phyloP scores from a whole-genome alignment of 768 basidiomycete species.

The Postia placenta region DNA sequence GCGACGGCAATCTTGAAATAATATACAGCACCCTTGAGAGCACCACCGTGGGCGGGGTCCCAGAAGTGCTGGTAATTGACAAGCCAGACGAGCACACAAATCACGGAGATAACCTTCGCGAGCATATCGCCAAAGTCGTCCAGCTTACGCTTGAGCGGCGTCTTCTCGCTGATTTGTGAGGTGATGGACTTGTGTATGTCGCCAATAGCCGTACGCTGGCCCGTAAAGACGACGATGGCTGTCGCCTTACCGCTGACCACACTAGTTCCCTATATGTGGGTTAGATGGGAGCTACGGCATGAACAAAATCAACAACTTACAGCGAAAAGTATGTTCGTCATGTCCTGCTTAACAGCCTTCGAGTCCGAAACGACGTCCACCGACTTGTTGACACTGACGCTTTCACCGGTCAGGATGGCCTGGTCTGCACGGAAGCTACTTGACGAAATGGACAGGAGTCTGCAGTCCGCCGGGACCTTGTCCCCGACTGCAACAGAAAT shows the following conservation, averaged over 20 bases:
- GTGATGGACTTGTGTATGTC: slow-evolving; percentile 97
- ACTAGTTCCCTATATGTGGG: slow-evolving; percentile 69
- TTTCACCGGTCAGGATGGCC: slow-evolving; percentile 95
- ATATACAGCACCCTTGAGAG: slow-evolving; percentile 90
- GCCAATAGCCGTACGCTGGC: slow-evolving; percentile 85
- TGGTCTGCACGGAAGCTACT: slow-evolving; percentile 95
- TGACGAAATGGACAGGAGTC: slow-evolving; percentile 83
- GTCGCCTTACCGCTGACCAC: slow-evolving; percentile 89
- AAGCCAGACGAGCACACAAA: slow-evolving; percentile 96
- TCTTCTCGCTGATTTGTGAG: slow-evolving; percentile 91
- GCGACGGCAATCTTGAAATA: slow-evolving; percentile 99
- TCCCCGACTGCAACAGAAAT: slow-evolving; percentile 89
- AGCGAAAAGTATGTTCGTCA: slow-evolving; percentile 94
- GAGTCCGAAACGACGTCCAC: slow-evolving; percentile 59
- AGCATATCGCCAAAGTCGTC: slow-evolving; percentile 98
- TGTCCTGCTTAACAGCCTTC: slow-evolving; percentile 94
- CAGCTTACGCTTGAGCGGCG: slow-evolving; percentile 92
- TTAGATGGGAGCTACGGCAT: not conserved
- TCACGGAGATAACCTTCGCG: slow-evolving; percentile 95
- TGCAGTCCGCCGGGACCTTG: slow-evolving; percentile 92
- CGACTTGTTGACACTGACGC: slow-evolving; percentile 80
- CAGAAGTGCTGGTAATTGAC: slow-evolving; percentile 95
- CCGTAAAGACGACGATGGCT: slow-evolving; percentile 86
- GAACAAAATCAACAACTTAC: slow-evolving; percentile 35
- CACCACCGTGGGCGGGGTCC: slow-evolving; percentile 91